These are phyloP conservation scores for Populus simonii DNA, from an alignment of 345 rosid species.

Conservation along the genomic window DNA sequence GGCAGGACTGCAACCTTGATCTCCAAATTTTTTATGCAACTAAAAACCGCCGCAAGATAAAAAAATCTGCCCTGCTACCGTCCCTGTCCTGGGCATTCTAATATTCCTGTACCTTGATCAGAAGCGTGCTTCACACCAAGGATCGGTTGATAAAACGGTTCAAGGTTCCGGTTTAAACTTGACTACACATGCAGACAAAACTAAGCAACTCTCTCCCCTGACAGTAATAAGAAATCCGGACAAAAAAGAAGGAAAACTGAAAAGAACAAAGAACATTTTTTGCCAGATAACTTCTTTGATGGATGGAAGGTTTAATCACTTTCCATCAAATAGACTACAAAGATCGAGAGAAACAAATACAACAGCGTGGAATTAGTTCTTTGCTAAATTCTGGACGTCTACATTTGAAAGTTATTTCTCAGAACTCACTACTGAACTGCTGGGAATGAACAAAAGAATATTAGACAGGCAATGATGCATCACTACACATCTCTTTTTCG, in stretches of 20 bases:
- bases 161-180: neutral
- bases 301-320: neutral
- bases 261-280: no score
- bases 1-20: neutral
- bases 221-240: no score
- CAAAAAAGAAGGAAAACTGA: neutral
- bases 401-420: slow-evolving; percentile 14
- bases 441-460: neutral
- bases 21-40: neutral
- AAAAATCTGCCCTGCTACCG: no score
- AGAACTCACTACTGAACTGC: neutral
- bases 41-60: no score
- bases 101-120: neutral
- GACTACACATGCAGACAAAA: no score
- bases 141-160: neutral
- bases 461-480: neutral
- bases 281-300: neutral
- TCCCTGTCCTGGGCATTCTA: neutral
- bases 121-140: neutral
- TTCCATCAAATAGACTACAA: neutral
- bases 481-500: neutral
- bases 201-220: neutral
- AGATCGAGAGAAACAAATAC: neutral
- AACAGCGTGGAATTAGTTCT: neutral
- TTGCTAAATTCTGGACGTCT: neutral